Evolutionary conservation across 768 basidiomycete species (phyloP), one percentile per base, ranked within the genome.

Genomic region (Vishniacozyma victoriae): DNA sequence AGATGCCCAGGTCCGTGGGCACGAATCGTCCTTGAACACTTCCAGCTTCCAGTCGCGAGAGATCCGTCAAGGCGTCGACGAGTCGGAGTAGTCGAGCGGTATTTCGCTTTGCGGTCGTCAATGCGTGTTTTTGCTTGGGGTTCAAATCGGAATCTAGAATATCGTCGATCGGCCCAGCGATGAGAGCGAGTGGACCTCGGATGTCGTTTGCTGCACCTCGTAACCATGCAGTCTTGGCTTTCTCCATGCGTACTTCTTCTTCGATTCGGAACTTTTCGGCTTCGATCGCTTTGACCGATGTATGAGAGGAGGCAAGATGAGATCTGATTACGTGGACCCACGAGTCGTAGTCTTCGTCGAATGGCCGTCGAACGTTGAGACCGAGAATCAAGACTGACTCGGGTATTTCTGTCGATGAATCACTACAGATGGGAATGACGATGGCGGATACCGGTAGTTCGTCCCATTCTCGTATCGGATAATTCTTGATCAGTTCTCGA

Each of bases 11-110:
- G 33, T 72, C 59, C 20, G 61, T 57, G 1, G 73, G 70, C 11
- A 59, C 46, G 50, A 67, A 71, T 15, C 49, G 37, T 9, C 58
- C 67, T 29, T 57, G 42, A 23, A 71, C 48, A 29, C 64, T 57
- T 4, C 73, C 73, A 0, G 70, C 72, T 49, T 72, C 73, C 9
- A 75, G 51, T 13, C 70, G 64, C 19, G 62, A 71, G 51, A 75
- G 74, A 52, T 76, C 74, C 72, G 75, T 72, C 14, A 76, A 47
- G 12, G 72, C 64, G 27, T 72, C 69, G 24, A 76, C 72, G 5
- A 76, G 57, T 12, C 75, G 63, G 4, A 59, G 48, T 3, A 76
- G 50, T 19, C 74, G 54, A 16, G 63, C 60, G 16, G 71, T 64
- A 52, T 74, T 76, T 12, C 73, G 57, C 37, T 66, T 62, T 12